Evolutionary conservation across 1,284 basidiomycete genomes (phyloP), one percentile per base, ranked within the genome.

Genomic region (Dichomitus squalens): DNA sequence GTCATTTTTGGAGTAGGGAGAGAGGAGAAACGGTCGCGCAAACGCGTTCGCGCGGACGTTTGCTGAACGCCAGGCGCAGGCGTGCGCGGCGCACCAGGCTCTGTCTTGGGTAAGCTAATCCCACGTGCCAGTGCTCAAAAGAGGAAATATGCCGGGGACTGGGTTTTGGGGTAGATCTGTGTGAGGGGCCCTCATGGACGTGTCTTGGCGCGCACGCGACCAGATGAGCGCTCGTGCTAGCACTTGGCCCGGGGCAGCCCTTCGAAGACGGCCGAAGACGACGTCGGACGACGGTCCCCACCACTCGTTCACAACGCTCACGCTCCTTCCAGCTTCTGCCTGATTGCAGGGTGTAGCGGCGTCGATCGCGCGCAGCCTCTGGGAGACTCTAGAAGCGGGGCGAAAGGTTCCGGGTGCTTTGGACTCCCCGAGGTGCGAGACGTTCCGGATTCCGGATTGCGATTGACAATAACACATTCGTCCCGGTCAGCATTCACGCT

Each of bases 1-100:
- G 70, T 64, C 73, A 73, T 74, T 59, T 56, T 70, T 63, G 57
- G 38, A 57, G 46, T 25, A 47, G 29, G 44, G 29, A 20, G 35
- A 50, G 33, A 36, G 18, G 41, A 20, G n/a, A 21, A 9, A 11
- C 12, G 29, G 18, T 34, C 7, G n/a, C n/a, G 29, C 11, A 21
- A 29, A 14, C 44, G 31, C 5, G 27, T 4, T 16, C 25, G 23
- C 39, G 23, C 47, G 20, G 14, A 16, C 31, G 46, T 41, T 16
- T 46, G 49, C 50, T 47, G 51, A 49, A 58, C 50, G 56, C 44
- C 51, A 54, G 51, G 55, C 36, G 18, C 34, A 11, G n/a, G n/a
- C 43, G 43, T 6, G 23, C 36, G 25, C 14, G 4, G 2, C 31
- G 36, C 44, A 52, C 49, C 41, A 57, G 50, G 31, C 55, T 51